A percentile compares a stretch with the other conserved stretches of the same genome.
Conservation (phyloP, 139 green algal species). For the Coelastrella sp. region DNA sequence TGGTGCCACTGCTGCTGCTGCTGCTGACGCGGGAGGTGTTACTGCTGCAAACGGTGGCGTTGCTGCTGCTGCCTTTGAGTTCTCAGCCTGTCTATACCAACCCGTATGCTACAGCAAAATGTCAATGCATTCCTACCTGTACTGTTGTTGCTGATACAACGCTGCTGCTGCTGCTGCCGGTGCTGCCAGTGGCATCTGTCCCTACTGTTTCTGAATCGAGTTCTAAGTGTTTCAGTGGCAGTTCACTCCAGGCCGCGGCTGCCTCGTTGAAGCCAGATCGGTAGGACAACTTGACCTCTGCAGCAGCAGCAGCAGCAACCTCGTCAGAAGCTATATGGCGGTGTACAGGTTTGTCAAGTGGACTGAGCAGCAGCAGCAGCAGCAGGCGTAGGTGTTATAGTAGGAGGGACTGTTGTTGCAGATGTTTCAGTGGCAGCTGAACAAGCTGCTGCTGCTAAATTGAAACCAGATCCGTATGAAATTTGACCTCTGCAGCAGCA, state of each 20-base stretch:
- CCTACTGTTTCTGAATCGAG: not conserved
- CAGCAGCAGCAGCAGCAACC: slow-evolving; percentile 18
- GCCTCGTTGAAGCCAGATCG: not conserved
- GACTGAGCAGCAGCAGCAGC: not conserved
- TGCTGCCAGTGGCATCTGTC: not conserved
- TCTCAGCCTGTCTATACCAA: too few relatives aligned
- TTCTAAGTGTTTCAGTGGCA: slow-evolving; percentile 15
- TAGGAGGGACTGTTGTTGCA: not conserved
- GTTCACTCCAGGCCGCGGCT: slow-evolving; percentile 9
- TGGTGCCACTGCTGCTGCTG: not conserved
- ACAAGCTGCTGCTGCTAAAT: slow-evolving; percentile 13
- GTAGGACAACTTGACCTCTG: slow-evolving; percentile 17
- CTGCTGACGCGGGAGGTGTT: not conserved
- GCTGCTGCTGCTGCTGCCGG: not conserved
- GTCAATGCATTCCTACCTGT: not conserved
- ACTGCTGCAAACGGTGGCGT: not conserved
- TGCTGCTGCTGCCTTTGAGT: too few relatives aligned
- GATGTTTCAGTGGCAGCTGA: slow-evolving; percentile 12
- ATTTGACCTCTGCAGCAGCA: not conserved
- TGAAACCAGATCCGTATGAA: not conserved
- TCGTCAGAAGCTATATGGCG: not conserved
- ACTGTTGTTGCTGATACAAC: not conserved
- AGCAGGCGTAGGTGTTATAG: too few relatives aligned
- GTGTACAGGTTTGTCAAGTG: not conserved
- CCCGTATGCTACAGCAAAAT: too few relatives aligned